Percentiles rank a stretch among this genome's conserved stretches.
phyloP scores from a whole-genome alignment of 2,329 filamentous ascomycete genomes.

The Tolypocladium capitatum region DNA sequence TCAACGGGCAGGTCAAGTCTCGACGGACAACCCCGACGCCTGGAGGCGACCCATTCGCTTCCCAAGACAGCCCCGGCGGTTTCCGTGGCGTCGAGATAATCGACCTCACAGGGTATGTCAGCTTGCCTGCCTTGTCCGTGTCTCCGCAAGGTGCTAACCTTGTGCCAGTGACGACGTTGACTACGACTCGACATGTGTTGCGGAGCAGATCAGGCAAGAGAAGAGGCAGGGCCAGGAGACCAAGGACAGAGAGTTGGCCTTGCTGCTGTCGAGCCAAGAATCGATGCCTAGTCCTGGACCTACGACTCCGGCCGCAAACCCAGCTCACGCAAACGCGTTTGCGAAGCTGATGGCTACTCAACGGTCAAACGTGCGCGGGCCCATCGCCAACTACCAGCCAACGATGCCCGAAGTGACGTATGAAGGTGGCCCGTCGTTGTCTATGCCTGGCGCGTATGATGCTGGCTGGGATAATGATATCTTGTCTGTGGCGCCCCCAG shows the following conservation, averaged over 20 bases:
- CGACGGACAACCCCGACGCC: slow-evolving; percentile 16
- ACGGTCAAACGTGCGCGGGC: slow-evolving; percentile 3
- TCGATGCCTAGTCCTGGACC: slow-evolving; percentile 2
- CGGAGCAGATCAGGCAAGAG: slow-evolving; percentile 21
- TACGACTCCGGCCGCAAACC: neutral
- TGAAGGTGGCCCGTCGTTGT: neutral
- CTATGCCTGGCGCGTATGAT: neutral
- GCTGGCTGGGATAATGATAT: slow-evolving; percentile 7
- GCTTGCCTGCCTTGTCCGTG: neutral
- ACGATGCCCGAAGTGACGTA: neutral
- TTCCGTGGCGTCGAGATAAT: slow-evolving; percentile 17
- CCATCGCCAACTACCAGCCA: neutral
- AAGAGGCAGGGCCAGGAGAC: slow-evolving; percentile 17
- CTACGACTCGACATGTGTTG: slow-evolving; percentile 12
- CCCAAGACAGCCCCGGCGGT: neutral
- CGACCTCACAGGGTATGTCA: slow-evolving; percentile 28
- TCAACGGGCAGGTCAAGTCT: slow-evolving; percentile 15
- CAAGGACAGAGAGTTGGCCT: slow-evolving; percentile 15
- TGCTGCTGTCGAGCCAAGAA: slow-evolving; percentile 12
- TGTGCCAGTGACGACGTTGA: slow-evolving; percentile 20
- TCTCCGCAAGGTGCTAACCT: slow-evolving; percentile 6
- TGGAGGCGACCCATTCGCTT: neutral
- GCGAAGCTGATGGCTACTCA: slow-evolving; percentile 5
- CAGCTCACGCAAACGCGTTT: slow-evolving; percentile 3
- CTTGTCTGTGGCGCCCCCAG: neutral